Conservation (phyloP, 2,329 filamentous ascomycete genomes). For the Trichoderma guizhouense region DNA sequence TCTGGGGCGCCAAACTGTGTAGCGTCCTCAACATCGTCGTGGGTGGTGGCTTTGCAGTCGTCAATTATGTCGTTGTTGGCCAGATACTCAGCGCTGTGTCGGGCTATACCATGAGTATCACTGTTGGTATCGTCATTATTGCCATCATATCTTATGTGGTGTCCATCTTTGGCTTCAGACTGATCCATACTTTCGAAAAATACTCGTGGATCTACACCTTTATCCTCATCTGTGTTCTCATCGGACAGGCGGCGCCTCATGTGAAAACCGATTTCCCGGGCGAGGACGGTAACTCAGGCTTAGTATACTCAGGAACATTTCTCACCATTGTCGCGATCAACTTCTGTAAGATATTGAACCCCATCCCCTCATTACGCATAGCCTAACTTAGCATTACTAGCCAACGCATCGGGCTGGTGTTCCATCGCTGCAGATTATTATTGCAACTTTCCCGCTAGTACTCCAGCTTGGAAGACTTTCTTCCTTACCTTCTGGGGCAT, state of each 20-base stretch:
- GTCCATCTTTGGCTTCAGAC: conserved; percentile 23
- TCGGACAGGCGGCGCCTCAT: conserved; percentile 21
- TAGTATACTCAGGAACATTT: not conserved
- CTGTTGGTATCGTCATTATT: conserved; percentile 24
- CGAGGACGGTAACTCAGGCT: not conserved
- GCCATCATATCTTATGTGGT: conserved; percentile 23
- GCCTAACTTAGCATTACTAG: not conserved
- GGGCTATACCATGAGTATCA: conserved; percentile 22
- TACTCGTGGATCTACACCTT: conserved; percentile 24
- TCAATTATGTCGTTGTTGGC: conserved; percentile 23
- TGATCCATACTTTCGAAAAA: conserved; percentile 25
- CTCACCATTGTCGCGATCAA: not conserved
- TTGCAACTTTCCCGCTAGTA: conserved; percentile 20
- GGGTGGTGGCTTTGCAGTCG: conserved; percentile 23
- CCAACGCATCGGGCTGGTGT: not conserved
- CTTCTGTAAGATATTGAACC: not conserved
- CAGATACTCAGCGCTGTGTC: conserved; percentile 25
- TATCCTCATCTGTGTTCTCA: conserved; percentile 22
- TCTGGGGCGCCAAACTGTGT: conserved; percentile 25
- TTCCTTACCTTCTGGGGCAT: conserved; percentile 21
- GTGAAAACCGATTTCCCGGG: conserved; percentile 12
- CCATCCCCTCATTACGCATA: not conserved
- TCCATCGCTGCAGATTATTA: conserved; percentile 20
- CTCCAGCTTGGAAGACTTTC: conserved; percentile 21
- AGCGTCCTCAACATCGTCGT: conserved; percentile 24